Base-by-base conservation (phyloP, 495 filamentous ascomycete species). In the Hypomontagnella monticulosa region DNA sequence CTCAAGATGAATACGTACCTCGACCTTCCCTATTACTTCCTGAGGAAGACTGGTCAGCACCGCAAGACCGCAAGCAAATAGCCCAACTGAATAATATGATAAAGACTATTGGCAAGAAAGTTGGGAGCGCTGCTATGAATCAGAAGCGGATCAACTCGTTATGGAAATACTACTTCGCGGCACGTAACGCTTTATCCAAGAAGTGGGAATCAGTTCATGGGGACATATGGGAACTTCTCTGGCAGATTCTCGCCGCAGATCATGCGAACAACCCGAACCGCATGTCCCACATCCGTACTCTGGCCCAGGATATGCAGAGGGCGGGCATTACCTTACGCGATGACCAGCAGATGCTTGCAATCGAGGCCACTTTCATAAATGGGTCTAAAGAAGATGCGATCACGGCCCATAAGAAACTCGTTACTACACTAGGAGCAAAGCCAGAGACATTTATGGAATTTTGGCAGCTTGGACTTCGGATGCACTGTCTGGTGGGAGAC, bases 391-490 rank as follows among this genome's bases (percentile, higher is more conserved):
- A 78, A 1, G 75, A 84, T 61, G 90, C 91, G 5, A 76, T 91
- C 34, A 81, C 85, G 36, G 76, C 86, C 12, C 92, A 89, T 88
- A 82, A 89, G 73, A 81, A 83, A 54, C 80, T 84, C 32, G 81
- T 82, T 40, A 68, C 73, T 4, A 80, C 80, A 1, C 76, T 89
- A 23, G 84, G 83, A 8, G 73, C 83, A 15, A 79, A 79, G 23
- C 80, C 83, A 38, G 81, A 85, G 14, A 76, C 76, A 1, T 80
- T 76, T 18, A 79, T 82, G 66, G 75, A 79, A 20, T 92, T 89
- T 67, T 90, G 83, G 82, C 83, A 84, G 69, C 82, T 92, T 16
- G 91, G 91, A 7, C 82, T 91, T 15, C 84, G 83, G 36, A 86
- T 94, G 75, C 88, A 85, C 67, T 81, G 84, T 33, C 78, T 83